Evolutionary conservation across 805 yeast species (phyloP), one percentile per base, ranked within the genome.

Genomic region (Lachancea sp.): DNA sequence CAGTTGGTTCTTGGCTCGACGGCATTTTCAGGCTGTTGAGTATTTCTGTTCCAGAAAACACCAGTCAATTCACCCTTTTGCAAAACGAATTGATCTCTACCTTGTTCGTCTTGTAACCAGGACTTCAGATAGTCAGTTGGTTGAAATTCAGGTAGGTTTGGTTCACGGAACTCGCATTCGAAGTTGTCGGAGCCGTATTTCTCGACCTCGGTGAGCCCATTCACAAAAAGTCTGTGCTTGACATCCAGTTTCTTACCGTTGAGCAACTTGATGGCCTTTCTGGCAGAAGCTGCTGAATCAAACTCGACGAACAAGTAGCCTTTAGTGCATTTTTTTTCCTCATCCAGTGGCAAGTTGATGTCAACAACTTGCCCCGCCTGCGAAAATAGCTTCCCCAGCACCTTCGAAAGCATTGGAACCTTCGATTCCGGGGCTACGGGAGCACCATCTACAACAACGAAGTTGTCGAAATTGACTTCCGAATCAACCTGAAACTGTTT

Each of bases 391-490:
- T 89, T 90, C 52, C 74, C 76, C 57, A 92, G 74, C 33, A 94
- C 97, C 63, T 86, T 89, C 51, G 80, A 75, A 59, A 92, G 74
- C 43, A 84, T 78, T 41, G 87, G 84, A 38, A 80, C 84, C 67
- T 92, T 92, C 39, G 86, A 63, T 60, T 82, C 95, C 43, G 97
- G 96, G 19, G 95, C 95, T 46, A 87, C 71, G 51, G 99, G 99
- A 8, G 95, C 89, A 35, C 98, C 98, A 61, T 88, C 97, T 38
- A 87, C 83, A 22, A 90, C 84, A 43, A 90, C 78, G 58, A 77
- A 88, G 55, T 76, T 76, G 56, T 85, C 95, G 42, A 84, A 71
- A 37, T 78, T 75, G 43, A 72, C 67, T 15, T 40, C 37, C 38
- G 75, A 77, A 40, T 74, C 77, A 36, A 83, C 78, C 18, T 75